phyloP scores from a whole-genome alignment of 2,329 filamentous ascomycete species.

The Aspergillus novofumigatus region DNA sequence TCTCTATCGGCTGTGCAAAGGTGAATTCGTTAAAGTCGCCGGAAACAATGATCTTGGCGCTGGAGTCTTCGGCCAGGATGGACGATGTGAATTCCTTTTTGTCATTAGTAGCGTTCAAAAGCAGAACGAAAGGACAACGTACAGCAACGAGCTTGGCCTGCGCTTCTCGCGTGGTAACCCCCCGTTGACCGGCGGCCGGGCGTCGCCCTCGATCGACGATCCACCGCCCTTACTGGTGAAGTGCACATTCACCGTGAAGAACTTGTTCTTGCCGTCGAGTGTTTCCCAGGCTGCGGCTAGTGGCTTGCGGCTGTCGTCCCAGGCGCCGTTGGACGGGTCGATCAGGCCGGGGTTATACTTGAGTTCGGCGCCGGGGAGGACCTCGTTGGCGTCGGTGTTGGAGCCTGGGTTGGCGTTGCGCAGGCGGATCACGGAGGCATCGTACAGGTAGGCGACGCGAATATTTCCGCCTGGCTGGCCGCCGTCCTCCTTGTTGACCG shows the following conservation, averaged over 20 bases:
- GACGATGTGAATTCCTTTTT: slow-evolving; percentile 50
- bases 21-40: slow-evolving; percentile 73
- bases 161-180: slow-evolving; percentile 51
- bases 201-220: slow-evolving; percentile 61
- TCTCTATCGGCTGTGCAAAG: slow-evolving; percentile 56
- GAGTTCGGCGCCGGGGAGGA: slow-evolving; percentile 56
- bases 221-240: slow-evolving; percentile 64
- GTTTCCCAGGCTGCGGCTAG: slow-evolving; percentile 63
- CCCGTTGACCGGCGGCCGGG: slow-evolving; percentile 64
- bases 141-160: slow-evolving; percentile 59
- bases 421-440: slow-evolving; percentile 56
- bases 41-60: slow-evolving; percentile 56
- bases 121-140: slow-evolving; percentile 24
- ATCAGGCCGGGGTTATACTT: slow-evolving; percentile 67
- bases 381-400: slow-evolving; percentile 52
- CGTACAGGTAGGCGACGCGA: slow-evolving; percentile 66
- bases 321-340: slow-evolving; percentile 58
- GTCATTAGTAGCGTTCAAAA: not conserved
- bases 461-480: slow-evolving; percentile 69
- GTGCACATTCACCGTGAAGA: slow-evolving; percentile 72
- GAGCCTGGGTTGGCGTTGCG: slow-evolving; percentile 56
- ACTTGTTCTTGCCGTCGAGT: slow-evolving; percentile 50
- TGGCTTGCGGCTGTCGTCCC: slow-evolving; percentile 61
- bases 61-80: slow-evolving; percentile 54
- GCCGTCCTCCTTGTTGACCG: slow-evolving; percentile 59